phyloP scores from a whole-genome alignment of 495 filamentous ascomycete genomes.

The Hypoxylon perforatum region DNA sequence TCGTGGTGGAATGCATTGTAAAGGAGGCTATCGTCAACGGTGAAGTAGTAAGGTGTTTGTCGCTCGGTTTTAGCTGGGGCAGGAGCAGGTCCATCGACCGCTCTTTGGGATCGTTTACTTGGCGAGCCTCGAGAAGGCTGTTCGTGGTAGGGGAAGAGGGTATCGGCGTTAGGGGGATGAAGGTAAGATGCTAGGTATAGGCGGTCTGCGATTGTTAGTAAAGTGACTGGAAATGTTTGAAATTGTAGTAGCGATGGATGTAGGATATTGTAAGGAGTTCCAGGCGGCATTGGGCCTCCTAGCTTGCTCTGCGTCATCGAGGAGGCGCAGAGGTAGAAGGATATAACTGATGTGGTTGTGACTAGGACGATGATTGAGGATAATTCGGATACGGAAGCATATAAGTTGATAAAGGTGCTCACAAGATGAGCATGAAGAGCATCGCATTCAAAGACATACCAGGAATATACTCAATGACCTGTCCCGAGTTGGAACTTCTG shows the following conservation, averaged over 20 bases:
- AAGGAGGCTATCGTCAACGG: constrained; percentile 88
- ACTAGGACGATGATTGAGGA: constrained; percentile 26
- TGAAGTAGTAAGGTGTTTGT: constrained; percentile 87
- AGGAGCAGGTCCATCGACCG: constrained; percentile 65
- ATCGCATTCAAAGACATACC: constrained; percentile 50
- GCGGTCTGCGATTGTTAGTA: constrained; percentile 73
- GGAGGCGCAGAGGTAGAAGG: constrained; percentile 31
- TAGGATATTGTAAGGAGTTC: constrained; percentile 41
- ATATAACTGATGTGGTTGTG: constrained; percentile 35
- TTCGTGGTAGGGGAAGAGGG: constrained; percentile 85
- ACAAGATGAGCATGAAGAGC: not conserved
- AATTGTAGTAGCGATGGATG: constrained; percentile 27
- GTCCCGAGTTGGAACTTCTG: constrained; percentile 58
- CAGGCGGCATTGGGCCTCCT: constrained; percentile 27
- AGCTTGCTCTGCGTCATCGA: constrained; percentile 23
- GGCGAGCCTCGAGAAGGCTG: constrained; percentile 67
- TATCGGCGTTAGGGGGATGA: constrained; percentile 78
- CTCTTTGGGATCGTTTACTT: constrained; percentile 78
- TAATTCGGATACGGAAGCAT: constrained; percentile 25
- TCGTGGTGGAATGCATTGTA: constrained; percentile 99
- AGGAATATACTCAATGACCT: constrained; percentile 69
- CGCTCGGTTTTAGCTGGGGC: constrained; percentile 53
- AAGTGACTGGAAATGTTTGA: constrained; percentile 36
- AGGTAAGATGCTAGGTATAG: constrained; percentile 95
- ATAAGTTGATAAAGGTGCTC: constrained; percentile 6